Base-by-base conservation (phyloP, 352 stramenopile species). In the Globisporangium nodosum region DNA sequence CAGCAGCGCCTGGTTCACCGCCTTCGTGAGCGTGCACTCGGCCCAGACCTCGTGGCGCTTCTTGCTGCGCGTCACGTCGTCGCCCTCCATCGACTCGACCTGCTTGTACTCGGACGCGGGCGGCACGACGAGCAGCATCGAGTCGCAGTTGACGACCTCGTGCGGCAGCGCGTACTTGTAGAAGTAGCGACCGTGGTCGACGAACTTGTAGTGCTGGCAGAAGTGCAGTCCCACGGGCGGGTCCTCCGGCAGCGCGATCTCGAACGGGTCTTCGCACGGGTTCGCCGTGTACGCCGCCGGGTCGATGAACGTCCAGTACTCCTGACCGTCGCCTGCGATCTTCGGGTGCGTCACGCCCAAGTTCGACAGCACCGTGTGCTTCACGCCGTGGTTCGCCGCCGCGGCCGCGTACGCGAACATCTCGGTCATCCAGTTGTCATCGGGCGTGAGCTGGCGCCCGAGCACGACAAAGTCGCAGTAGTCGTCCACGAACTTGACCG, bases 361-460 rank as follows among this genome's bases (percentile, higher is more conserved):
- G 48, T 85, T 56, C 3, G 69, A 69, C 35, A 85, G 43, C 18
- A 81, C 60, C 48, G 74, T 87, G 71, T 85, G 74, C 27, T 76
- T 78, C 43, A 87, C 80, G 30, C 60, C 65, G 35, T 84, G 66
- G 53, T 84, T 81, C 33, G 68, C 77, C 2, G 69, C 74, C 16
- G 74, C 73, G n/a, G 80, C 15, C 5, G 68, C 61, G 57, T 80
- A 85, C 18, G 61, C 77, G 46, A 75, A 78, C 77, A 85, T 87
- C 61, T 87, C 77, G 20, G 71, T 69, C 74, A 83, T 87, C 70
- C 74, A 87, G 8, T 65, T 53, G 9, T 49, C 49, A 27, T 47
- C 42, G 8, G n/a, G 6, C 11, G n/a, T 6, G 21, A 74, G 46
- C 33, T 62, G 60, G 5, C 67, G 64, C 3, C 37, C 54, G 1